phyloP scores from a whole-genome alignment of 225 moss, liverwort and hornwort genomes.

The Anthoceros angustus region DNA sequence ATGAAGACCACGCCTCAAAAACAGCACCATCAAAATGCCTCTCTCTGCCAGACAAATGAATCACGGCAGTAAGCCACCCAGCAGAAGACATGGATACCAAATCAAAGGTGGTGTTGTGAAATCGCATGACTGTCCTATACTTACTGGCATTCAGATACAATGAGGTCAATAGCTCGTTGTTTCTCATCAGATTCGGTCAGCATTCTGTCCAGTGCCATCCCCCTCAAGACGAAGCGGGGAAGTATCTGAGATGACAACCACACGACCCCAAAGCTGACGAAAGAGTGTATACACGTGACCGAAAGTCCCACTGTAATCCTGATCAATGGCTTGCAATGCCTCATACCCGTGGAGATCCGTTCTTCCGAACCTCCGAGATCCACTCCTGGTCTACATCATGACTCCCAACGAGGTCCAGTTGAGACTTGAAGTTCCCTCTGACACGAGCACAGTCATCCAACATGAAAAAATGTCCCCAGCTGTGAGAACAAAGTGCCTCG shows the following conservation, averaged over 20 bases:
- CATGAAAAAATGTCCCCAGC: not conserved
- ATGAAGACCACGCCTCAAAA: slow-evolving; percentile 81
- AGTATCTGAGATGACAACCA: slow-evolving; percentile 59
- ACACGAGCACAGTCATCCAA: not conserved
- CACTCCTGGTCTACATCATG: slow-evolving; percentile 75
- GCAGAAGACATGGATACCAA: not conserved
- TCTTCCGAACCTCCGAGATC: slow-evolving; percentile 55
- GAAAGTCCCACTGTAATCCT: not conserved
- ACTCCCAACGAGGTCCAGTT: slow-evolving; percentile 47
- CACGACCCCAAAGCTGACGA: slow-evolving; percentile 36
- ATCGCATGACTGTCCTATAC: slow-evolving; percentile 6
- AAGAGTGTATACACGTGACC: slow-evolving; percentile 24
- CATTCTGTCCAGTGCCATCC: slow-evolving; percentile 59
- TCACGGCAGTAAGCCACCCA: not conserved
- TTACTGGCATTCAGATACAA: slow-evolving; percentile 64
- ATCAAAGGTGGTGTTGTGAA: not conserved
- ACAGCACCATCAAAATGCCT: slow-evolving; percentile 78
- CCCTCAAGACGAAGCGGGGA: slow-evolving; percentile 86
- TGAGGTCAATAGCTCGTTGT: slow-evolving; percentile 40
- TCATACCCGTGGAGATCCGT: slow-evolving; percentile 66
- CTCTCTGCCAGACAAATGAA: slow-evolving; percentile 25
- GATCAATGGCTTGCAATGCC: not conserved
- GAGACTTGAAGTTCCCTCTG: not conserved
- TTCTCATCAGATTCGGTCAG: slow-evolving; percentile 39
- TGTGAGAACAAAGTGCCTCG: not conserved